Evolutionary conservation across 139 green algal species (phyloP), one percentile per base, ranked within the genome.

Genomic region (Deuterostichococcus epilithicus): DNA sequence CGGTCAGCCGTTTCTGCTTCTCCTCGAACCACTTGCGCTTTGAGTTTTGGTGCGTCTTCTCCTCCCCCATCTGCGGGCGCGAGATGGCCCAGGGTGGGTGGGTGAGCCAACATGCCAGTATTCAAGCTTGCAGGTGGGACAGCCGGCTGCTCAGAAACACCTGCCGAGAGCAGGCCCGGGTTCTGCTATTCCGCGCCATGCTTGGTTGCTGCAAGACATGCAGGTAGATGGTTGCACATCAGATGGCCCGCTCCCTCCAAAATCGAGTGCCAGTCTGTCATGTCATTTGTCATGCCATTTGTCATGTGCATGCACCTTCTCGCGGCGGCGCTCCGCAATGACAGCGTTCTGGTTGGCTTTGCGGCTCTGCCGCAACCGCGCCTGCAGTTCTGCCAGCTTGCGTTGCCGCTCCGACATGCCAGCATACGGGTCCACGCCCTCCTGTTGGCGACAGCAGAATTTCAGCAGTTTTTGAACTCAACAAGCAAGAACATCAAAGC

Each of bases 341-440:
- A 97, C 94, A 0, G 95, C 95, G 13, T 84, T 80, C 78, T 97
- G 89, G 82, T 98, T 98, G 20, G 90, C 88, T 75, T 96, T 97
- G 20, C 95, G 87, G 34, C 84, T 90, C 68, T 90, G 74, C 68
- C 90, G 87, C 86, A 98, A 88, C 78, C 90, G 89, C 73, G 89
- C 77, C 76, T 90, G 85, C 78, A 98, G 80, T 81, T 95, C 88
- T 30, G 87, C 86, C 76, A 98, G 83, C 88, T 94, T 94, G n/a
- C 86, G 86, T 84, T 98, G 83, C 70, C 93, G 81, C 22, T 85
- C 68, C 4, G 78, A 86, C 86, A 97, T 89, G 36, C 82, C 86
- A 0, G 79, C 86, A 15, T 85, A 89, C 5, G 89, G 85, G 73
- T 97, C 89, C 5, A 47, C 71, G 5, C 65, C 70, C 38, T 83